Percentiles rank a stretch among this genome's conserved stretches.
phyloP scores from a whole-genome alignment of 2,329 filamentous ascomycete genomes.

The Tricladium varicosporioides region DNA sequence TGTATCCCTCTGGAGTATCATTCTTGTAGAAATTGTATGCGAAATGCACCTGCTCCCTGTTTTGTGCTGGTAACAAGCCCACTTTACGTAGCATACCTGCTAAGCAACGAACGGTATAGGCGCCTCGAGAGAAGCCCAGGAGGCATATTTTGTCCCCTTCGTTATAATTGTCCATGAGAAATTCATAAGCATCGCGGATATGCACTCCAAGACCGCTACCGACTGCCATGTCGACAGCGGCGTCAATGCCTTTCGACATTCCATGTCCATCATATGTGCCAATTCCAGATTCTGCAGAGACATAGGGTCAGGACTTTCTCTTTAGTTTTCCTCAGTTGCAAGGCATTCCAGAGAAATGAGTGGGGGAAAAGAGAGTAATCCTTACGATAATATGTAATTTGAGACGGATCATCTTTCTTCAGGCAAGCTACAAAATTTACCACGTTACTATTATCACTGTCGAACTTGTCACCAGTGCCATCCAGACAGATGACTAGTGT shows the following conservation, averaged over 20 bases:
- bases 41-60: conserved; percentile 48
- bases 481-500: conserved; percentile 42
- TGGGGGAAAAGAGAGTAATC: no score
- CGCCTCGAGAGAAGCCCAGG: conserved; percentile 48
- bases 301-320: no score
- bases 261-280: conserved; percentile 43
- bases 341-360: no score
- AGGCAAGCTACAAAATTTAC: conserved; percentile 43
- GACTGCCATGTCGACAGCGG: conserved; percentile 43
- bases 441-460: conserved; percentile 42
- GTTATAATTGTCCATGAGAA: conserved; percentile 47
- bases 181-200: conserved; percentile 41
- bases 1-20: conserved; percentile 38
- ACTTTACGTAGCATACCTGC: conserved; percentile 44
- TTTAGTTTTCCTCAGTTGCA: no score
- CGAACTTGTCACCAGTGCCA: conserved; percentile 45
- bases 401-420: conserved; percentile 40
- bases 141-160: conserved; percentile 48
- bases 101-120: conserved; percentile 50
- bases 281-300: conserved; percentile 38
- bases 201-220: conserved; percentile 42
- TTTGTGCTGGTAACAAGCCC: conserved; percentile 56
- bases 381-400: conserved; percentile 40
- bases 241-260: conserved; percentile 37
- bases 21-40: conserved; percentile 45